Evolutionary conservation across 2,329 filamentous ascomycete genomes (phyloP).

Genomic region (Rosellinia necatrix): DNA sequence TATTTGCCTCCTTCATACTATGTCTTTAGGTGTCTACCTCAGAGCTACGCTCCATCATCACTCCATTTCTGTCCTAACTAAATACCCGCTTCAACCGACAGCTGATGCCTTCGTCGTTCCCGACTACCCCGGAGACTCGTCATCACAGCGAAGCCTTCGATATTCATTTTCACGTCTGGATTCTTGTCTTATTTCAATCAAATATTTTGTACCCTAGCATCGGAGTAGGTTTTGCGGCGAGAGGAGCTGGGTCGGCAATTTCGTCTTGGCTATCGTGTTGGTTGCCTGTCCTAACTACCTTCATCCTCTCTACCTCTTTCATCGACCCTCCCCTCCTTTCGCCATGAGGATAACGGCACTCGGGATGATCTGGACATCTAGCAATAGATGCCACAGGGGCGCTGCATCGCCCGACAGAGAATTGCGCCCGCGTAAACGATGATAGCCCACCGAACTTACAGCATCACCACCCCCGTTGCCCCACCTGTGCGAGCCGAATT

Average conservation of each 20-base stretch:
- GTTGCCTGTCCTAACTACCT: not conserved
- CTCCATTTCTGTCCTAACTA: not conserved
- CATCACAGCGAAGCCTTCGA: not conserved
- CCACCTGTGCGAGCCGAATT: slow-evolving; percentile 15
- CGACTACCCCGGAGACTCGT: not conserved
- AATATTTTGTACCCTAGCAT: not conserved
- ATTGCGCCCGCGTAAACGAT: slow-evolving; percentile 12
- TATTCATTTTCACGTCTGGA: not conserved
- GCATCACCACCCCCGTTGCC: not conserved
- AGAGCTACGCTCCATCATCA: too few species aligned
- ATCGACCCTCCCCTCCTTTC: not conserved
- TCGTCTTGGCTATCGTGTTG: not conserved
- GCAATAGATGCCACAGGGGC: not conserved
- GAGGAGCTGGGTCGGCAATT: not conserved
- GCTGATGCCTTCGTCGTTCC: not conserved
- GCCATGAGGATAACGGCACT: slow-evolving; percentile 1
- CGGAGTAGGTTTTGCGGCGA: not conserved
- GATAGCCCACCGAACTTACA: not conserved
- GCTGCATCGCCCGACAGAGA: not conserved
- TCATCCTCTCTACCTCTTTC: not conserved
- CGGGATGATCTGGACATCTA: not conserved
- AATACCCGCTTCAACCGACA: not conserved
- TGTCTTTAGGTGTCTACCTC: too few species aligned
- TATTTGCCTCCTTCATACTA: too few species aligned
- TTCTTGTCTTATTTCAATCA: not conserved